A percentile compares a stretch with the other conserved stretches of the same genome.
These are phyloP conservation scores for Coemansia sp. DNA, from an alignment of 192 early-diverging fungal species.

Conservation along the genomic window DNA sequence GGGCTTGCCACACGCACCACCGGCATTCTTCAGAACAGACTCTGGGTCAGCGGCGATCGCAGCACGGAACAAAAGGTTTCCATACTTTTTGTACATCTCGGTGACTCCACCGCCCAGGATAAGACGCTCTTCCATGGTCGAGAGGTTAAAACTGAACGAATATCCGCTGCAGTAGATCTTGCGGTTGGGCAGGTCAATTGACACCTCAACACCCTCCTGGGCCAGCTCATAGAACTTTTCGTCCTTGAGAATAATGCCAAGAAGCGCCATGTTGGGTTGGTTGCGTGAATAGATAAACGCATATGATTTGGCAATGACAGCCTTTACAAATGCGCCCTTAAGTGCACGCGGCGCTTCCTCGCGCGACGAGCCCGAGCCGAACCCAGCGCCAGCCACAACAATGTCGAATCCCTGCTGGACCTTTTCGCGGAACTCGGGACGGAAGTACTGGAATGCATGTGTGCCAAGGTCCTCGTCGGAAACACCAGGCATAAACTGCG, in stretches of 20 bases:
- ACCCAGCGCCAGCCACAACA: conserved; percentile 72
- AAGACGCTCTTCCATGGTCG: conserved; percentile 74
- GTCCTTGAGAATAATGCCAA: conserved; percentile 73
- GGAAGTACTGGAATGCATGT: conserved; percentile 72
- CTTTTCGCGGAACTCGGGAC: conserved; percentile 72
- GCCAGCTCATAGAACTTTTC: conserved; percentile 76
- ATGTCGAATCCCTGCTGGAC: conserved; percentile 67
- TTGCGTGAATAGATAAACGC: conserved; percentile 83
- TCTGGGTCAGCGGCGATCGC: conserved; percentile 67
- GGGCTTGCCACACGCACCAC: conserved; percentile 49
- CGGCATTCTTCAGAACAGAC: conserved; percentile 47
- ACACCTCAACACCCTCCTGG: conserved; percentile 71
- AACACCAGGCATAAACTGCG: conserved; percentile 74
- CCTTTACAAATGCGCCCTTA: conserved; percentile 69
- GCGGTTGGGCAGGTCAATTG: conserved; percentile 69
- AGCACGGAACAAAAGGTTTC: conserved; percentile 71
- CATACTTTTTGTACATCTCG: conserved; percentile 80
- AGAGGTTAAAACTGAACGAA: conserved; percentile 64
- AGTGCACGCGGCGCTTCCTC: conserved; percentile 80
- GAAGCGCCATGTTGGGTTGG: conserved; percentile 82
- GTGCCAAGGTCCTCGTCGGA: conserved; percentile 71
- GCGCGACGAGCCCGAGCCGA: conserved; percentile 77
- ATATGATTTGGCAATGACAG: conserved; percentile 80
- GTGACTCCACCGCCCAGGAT: conserved; percentile 75
- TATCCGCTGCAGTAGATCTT: conserved; percentile 63